Percentiles rank a stretch among this genome's conserved stretches.
These are phyloP conservation scores for Conringia planisiliqua DNA, from an alignment of 345 rosid species.

Conservation along the genomic window DNA sequence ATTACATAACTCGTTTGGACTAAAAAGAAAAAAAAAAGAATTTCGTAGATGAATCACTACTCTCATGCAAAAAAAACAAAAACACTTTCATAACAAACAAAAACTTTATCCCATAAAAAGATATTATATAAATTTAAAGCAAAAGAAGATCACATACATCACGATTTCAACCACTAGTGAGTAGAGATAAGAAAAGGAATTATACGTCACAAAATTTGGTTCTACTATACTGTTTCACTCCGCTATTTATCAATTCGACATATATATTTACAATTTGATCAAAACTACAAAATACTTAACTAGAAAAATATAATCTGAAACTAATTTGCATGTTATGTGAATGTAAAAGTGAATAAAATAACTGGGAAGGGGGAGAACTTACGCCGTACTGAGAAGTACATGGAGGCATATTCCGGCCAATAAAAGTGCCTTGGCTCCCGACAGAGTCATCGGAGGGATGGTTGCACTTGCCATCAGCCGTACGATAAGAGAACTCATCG, in stretches of 20 bases:
- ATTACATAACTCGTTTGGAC: neutral
- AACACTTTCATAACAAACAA: neutral
- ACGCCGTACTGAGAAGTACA: conserved; percentile 51
- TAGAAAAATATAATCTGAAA: neutral
- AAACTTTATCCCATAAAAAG: neutral
- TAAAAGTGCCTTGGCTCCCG: conserved; percentile 64
- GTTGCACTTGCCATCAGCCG: conserved; percentile 64
- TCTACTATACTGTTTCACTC: neutral
- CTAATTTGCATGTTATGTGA: neutral
- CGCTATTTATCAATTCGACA: neutral
- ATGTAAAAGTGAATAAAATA: neutral
- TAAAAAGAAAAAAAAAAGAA: neutral
- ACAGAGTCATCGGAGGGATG: conserved; percentile 52
- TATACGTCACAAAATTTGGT: neutral
- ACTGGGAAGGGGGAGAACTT: neutral
- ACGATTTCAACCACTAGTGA: neutral
- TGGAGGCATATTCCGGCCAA: conserved; percentile 67
- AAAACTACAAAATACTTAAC: neutral
- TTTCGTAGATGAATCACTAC: neutral
- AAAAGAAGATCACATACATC: conserved; percentile 10
- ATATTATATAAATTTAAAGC: neutral
- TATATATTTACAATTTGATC: neutral
- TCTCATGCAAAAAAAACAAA: neutral
- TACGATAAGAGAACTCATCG: conserved; percentile 46
- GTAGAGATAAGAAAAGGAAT: neutral